Evolutionary conservation across 1,284 basidiomycete genomes (phyloP).

Genomic region (Megacollybia platyphylla): DNA sequence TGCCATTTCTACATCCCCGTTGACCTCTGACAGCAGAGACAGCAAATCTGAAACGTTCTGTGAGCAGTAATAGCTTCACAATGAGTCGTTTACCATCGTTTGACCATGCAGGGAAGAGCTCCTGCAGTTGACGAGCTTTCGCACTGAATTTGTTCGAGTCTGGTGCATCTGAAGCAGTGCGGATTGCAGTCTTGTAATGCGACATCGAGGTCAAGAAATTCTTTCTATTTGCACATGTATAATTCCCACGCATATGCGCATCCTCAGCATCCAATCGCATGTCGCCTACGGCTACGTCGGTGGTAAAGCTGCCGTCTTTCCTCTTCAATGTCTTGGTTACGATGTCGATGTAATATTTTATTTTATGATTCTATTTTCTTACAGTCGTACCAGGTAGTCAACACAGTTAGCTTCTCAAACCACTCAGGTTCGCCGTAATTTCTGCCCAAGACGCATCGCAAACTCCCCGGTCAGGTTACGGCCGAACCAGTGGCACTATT

Average conservation of each 20-base stretch:
- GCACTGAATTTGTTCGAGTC: slow-evolving; percentile 31
- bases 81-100: slow-evolving; percentile 45
- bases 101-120: slow-evolving; percentile 69
- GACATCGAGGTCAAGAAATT: slow-evolving; percentile 27
- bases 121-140: slow-evolving; percentile 55
- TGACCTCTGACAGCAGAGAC: slow-evolving; percentile 59
- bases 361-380: background rate
- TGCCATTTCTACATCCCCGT: slow-evolving; percentile 65
- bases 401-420: slow-evolving; percentile 94
- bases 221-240: background rate
- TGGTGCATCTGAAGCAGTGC: slow-evolving; percentile 17
- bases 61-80: slow-evolving; percentile 7
- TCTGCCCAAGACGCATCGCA: background rate
- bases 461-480: slow-evolving; percentile 46
- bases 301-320: slow-evolving; percentile 89
- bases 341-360: background rate
- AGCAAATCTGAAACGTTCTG: slow-evolving; percentile 45
- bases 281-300: slow-evolving; percentile 96
- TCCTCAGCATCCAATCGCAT: slow-evolving; percentile 87
- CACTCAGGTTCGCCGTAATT: slow-evolving; percentile 60
- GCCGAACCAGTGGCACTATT: slow-evolving; percentile 61
- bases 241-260: slow-evolving; percentile 18
- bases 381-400: slow-evolving; percentile 53
- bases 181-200: slow-evolving; percentile 38
- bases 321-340: slow-evolving; percentile 52